phyloP scores from a whole-genome alignment of 768 basidiomycete species.

The Nidularia pulvinata region DNA sequence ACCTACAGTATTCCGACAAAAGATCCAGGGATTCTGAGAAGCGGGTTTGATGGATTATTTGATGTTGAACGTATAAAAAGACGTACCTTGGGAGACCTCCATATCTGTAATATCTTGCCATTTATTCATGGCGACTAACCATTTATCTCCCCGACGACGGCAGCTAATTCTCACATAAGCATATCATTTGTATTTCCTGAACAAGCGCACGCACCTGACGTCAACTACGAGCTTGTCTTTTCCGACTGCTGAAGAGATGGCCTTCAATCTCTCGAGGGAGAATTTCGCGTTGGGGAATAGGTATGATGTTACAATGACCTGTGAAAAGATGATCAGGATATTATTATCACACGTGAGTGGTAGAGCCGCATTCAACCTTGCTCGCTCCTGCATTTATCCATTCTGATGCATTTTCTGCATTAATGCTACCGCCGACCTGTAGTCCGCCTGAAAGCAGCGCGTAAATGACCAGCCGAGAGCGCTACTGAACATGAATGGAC shows the following conservation, averaged over 20 bases:
- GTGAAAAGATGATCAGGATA: background rate
- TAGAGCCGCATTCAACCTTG: constrained; percentile 48
- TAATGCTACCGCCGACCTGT: constrained; percentile 95
- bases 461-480: constrained; percentile 7
- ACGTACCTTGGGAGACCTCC: constrained; percentile 80
- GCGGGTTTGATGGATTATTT: background rate
- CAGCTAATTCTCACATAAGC: constrained; percentile 52
- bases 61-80: too few relatives aligned
- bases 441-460: constrained; percentile 53
- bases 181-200: background rate
- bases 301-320: constrained; percentile 99
- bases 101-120: constrained; percentile 98
- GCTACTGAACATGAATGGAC: constrained; percentile 27
- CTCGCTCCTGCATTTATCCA: constrained; percentile 92
- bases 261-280: constrained; percentile 67
- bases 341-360: constrained; percentile 2
- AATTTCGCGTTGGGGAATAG: constrained; percentile 89
- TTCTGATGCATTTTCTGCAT: constrained; percentile 69
- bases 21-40: constrained; percentile 71
- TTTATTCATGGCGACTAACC: constrained; percentile 98
- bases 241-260: constrained; percentile 63
- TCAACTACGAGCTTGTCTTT: constrained; percentile 93
- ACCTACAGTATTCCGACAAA: constrained; percentile 85
- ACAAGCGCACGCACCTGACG: constrained; percentile 66
- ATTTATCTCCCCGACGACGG: constrained; percentile 69